phyloP scores from a whole-genome alignment of 2,329 filamentous ascomycete genomes.

The Coleophoma cylindrospora region DNA sequence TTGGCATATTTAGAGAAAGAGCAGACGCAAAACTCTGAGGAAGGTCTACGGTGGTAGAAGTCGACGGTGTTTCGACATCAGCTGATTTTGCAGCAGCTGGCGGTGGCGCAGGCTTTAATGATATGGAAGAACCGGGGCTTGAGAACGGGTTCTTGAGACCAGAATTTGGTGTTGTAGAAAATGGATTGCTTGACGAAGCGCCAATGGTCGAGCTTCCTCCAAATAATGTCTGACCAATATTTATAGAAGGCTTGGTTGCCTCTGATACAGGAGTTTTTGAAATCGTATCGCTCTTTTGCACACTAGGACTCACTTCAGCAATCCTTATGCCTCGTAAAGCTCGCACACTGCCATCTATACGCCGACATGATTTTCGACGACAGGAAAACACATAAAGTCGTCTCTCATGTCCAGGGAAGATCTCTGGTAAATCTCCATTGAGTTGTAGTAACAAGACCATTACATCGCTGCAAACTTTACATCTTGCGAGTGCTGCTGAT shows the following conservation, averaged over 20 bases:
- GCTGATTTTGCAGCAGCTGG: slow-evolving; percentile 33
- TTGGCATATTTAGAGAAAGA: slow-evolving; percentile 62
- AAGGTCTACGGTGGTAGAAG: slow-evolving; percentile 29
- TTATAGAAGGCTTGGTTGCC: slow-evolving; percentile 17
- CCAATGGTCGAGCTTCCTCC: slow-evolving; percentile 48
- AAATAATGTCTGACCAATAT: slow-evolving; percentile 65
- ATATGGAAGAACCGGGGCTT: slow-evolving; percentile 31
- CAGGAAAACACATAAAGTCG: slow-evolving; percentile 86
- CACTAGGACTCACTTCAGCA: slow-evolving; percentile 8
- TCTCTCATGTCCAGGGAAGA: slow-evolving; percentile 82
- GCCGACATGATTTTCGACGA: slow-evolving; percentile 69
- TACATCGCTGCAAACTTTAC: slow-evolving; percentile 78
- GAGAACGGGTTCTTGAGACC: slow-evolving; percentile 17
- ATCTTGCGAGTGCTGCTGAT: slow-evolving; percentile 73
- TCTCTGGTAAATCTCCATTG: slow-evolving; percentile 82
- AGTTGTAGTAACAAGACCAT: slow-evolving; percentile 87
- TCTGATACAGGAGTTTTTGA: slow-evolving; percentile 16
- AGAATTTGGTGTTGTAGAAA: slow-evolving; percentile 38
- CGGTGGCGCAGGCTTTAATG: slow-evolving; percentile 53
- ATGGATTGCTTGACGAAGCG: slow-evolving; percentile 56
- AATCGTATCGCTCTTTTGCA: slow-evolving; percentile 26
- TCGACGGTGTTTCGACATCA: slow-evolving; percentile 24
- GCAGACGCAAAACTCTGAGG: slow-evolving; percentile 67
- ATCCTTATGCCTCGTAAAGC: slow-evolving; percentile 65
- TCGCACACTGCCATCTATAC: slow-evolving; percentile 78